Percentiles rank a stretch among this genome's conserved stretches.
phyloP scores from a whole-genome alignment of 2,329 filamentous ascomycete genomes.

The Botryosphaeria agaves region DNA sequence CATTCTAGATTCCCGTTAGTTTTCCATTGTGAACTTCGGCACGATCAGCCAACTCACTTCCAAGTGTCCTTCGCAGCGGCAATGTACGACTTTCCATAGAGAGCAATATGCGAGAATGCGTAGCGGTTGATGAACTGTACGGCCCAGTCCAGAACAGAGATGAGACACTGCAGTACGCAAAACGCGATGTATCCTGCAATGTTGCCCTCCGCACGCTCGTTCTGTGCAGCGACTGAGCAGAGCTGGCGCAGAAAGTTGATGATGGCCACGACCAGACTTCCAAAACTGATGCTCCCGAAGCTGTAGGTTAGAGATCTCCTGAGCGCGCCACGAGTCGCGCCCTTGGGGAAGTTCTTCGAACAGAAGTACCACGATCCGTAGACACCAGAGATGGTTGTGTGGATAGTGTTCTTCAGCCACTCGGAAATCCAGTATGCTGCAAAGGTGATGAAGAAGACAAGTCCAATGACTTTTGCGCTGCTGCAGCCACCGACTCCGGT shows the following conservation, averaged over 20 bases:
- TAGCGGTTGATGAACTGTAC: constrained; percentile 83
- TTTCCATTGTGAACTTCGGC: constrained; percentile 1
- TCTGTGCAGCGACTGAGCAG: constrained; percentile 58
- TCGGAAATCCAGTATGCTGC: constrained; percentile 90
- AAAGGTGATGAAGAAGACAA: constrained; percentile 78
- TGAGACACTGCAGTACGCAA: constrained; percentile 60
- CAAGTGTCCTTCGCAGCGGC: constrained; percentile 78
- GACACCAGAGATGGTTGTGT: constrained; percentile 71
- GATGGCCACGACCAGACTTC: constrained; percentile 70
- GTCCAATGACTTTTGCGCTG: constrained; percentile 59
- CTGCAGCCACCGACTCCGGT: constrained; percentile 46
- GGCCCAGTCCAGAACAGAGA: constrained; percentile 67
- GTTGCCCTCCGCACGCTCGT: constrained; percentile 49
- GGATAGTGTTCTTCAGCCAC: constrained; percentile 85
- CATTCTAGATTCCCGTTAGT: constrained; percentile 33
- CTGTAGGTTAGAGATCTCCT: constrained; percentile 73
- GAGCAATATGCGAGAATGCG: constrained; percentile 79
- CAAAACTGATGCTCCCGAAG: constrained; percentile 79
- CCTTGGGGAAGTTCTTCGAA: constrained; percentile 48
- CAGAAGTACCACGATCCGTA: constrained; percentile 93
- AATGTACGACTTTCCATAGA: constrained; percentile 83
- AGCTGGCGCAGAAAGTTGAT: constrained; percentile 72
- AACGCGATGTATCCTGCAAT: constrained; percentile 48
- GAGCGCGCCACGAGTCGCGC: constrained; percentile 69
- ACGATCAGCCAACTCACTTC: constrained; percentile 28